A percentile compares a stretch with the other conserved stretches of the same genome.
phyloP scores from a whole-genome alignment of 441 rosid species.

The Codiaeum variegatum region DNA sequence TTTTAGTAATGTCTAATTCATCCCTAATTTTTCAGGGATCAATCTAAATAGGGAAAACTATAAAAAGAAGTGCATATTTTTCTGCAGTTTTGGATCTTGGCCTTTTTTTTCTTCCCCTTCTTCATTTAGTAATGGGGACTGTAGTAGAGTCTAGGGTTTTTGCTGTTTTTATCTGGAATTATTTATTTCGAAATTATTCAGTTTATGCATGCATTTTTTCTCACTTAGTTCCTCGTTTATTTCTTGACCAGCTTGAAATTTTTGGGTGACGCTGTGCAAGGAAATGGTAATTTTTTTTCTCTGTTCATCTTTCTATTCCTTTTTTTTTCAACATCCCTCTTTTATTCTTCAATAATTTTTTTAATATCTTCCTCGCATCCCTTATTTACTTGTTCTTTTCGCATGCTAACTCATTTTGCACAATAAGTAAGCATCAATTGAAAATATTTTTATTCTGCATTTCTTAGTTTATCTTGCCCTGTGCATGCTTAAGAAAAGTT shows the following conservation, averaged over 20 bases:
- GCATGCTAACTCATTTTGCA: background rate
- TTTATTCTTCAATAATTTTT: background rate
- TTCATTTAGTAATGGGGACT: background rate
- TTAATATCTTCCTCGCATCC: background rate
- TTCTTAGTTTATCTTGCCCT: background rate
- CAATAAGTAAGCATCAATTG: background rate
- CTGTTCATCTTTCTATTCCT: background rate
- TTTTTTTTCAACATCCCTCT: background rate
- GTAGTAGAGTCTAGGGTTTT: background rate
- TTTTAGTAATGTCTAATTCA: background rate
- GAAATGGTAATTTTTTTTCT: conserved; percentile 29
- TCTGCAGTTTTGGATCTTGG: background rate
- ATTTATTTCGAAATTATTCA: background rate
- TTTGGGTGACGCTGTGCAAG: conserved; percentile 6
- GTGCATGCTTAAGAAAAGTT: conserved; percentile 3
- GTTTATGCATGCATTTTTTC: background rate
- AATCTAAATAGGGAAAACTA: background rate
- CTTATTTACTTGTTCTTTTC: background rate
- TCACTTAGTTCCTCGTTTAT: background rate
- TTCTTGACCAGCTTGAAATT: conserved; percentile 26
- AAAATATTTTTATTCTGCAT: background rate
- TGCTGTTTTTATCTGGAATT: background rate
- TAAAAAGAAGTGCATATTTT: background rate
- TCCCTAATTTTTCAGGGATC: background rate
- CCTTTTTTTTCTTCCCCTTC: background rate